Base-by-base conservation (phyloP, 257 asterid species). In the Rhazya stricta region DNA sequence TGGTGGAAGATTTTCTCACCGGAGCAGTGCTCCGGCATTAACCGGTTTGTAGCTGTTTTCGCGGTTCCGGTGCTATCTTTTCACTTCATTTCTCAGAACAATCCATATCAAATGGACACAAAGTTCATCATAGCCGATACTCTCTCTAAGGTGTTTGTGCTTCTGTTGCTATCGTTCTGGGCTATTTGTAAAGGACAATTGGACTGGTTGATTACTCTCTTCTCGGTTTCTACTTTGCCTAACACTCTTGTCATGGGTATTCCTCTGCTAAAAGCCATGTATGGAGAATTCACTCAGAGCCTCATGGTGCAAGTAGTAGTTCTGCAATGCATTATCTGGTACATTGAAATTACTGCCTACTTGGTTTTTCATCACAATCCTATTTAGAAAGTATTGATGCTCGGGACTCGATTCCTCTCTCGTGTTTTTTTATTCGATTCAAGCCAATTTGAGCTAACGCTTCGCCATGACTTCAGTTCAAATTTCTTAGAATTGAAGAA, bases 241-340 rank as follows among this genome's bases (percentile, higher is more conserved):
- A 91, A 91, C 74, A 91, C 93, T 27, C 67, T 91, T 63, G 90
- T 88, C 9, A 85, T 91, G 90, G 97, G 97, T 6, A 91, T 91
- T 27, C 97, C 97, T 25, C 62, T 89, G 80, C 91, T 91, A 67
- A 80, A 81, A 4, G 91, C 97, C 32, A 91, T 91, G 97, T 91
- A 89, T 73, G 97, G 97, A 1, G 87, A 88, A 0, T 88, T 86
- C 81, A 85, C 93, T 4, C 87, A 85, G 58, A 72, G 76, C 71
- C 86, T 89, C 86, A 89, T 91, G 93, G 91, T 88, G 25, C 97
- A 91, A 54, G 76, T 89, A 12, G 91, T 91, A 7, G 90, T 91
- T 25, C 92, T 91, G 54, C 97, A 91, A 78, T 86, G 97, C 89
- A 85, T 89, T 62, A 84, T 91, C 29, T 91, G 97, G 96, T 91